Conservation (phyloP, 164 flowering plant species). For the Protea cynaroides region DNA sequence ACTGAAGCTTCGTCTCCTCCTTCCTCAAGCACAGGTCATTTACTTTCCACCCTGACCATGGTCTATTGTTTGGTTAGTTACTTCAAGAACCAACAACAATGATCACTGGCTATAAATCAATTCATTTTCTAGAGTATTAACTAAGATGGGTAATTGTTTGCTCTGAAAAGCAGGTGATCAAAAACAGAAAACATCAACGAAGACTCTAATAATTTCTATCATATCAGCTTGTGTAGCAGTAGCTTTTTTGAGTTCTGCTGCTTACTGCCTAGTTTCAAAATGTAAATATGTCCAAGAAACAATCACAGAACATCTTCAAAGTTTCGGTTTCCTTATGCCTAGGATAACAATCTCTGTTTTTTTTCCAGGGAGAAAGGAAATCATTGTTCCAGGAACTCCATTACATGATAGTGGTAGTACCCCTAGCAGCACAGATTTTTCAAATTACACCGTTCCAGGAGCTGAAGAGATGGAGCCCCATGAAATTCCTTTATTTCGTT, state of each 20-base stretch:
- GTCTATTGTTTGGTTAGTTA: too few species aligned
- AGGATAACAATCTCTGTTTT: background rate
- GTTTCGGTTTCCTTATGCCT: background rate
- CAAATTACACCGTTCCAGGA: background rate
- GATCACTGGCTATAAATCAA: too few species aligned
- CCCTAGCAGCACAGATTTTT: too few species aligned
- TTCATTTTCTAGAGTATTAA: too few species aligned
- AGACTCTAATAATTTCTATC: background rate
- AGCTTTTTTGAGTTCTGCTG: constrained; percentile 3
- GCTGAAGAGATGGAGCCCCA: background rate
- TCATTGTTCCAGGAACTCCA: background rate
- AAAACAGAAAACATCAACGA: background rate
- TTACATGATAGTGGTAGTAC: background rate
- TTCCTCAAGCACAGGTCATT: background rate
- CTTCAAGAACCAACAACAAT: too few species aligned
- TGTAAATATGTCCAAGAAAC: background rate
- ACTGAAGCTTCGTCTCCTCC: background rate
- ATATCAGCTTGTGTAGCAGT: constrained; percentile 2
- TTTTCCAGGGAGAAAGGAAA: constrained; percentile 7
- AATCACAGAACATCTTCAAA: background rate
- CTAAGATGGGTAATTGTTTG: background rate
- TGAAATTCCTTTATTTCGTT: background rate
- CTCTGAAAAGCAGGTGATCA: constrained; percentile 10
- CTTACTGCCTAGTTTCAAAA: constrained; percentile 1
- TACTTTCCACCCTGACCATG: background rate